phyloP scores from a whole-genome alignment of 129 eudicot genomes.

The Arctium minus region DNA sequence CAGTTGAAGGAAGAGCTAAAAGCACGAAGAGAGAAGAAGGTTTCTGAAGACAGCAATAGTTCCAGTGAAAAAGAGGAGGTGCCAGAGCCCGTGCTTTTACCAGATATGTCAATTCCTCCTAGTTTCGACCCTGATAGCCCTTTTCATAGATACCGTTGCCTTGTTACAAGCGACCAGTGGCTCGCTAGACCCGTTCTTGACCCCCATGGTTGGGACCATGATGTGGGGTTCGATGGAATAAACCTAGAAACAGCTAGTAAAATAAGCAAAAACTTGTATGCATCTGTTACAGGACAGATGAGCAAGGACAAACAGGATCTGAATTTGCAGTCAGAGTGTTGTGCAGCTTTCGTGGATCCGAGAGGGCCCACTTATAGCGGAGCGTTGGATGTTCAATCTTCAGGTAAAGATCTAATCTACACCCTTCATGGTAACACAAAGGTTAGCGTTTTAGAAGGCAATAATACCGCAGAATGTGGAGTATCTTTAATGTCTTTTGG shows the following conservation, averaged over 20 bases:
- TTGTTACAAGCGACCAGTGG: conserved; percentile 67
- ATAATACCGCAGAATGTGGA: conserved; percentile 64
- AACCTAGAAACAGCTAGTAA: conserved; percentile 59
- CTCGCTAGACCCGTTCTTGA: conserved; percentile 88
- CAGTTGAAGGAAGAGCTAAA: conserved; percentile 62
- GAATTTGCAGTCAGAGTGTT: conserved; percentile 67
- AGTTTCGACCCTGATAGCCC: conserved; percentile 77
- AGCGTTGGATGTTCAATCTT: conserved; percentile 74
- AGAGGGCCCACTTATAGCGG: conserved; percentile 59
- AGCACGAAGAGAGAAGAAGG: conserved; percentile 37
- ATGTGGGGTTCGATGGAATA: conserved; percentile 92
- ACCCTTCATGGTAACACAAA: conserved; percentile 62
- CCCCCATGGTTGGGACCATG: conserved; percentile 97
- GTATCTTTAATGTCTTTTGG: conserved; percentile 67
- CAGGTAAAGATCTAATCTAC: conserved; percentile 68
- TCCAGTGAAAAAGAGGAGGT: conserved; percentile 33
- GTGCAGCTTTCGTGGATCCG: conserved; percentile 56
- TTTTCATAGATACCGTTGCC: conserved; percentile 68
- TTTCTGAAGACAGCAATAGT: conserved; percentile 16
- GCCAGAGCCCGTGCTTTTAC: conserved; percentile 63
- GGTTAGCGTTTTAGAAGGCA: conserved; percentile 40
- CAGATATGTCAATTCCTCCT: conserved; percentile 84
- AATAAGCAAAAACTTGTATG: conserved; percentile 46
- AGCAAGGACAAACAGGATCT: conserved; percentile 97
- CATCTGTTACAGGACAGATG: conserved; percentile 70